Evolutionary conservation across 257 asterid species (phyloP), one percentile per base, ranked within the genome.

Genomic region (Craterostigma plantagineum): DNA sequence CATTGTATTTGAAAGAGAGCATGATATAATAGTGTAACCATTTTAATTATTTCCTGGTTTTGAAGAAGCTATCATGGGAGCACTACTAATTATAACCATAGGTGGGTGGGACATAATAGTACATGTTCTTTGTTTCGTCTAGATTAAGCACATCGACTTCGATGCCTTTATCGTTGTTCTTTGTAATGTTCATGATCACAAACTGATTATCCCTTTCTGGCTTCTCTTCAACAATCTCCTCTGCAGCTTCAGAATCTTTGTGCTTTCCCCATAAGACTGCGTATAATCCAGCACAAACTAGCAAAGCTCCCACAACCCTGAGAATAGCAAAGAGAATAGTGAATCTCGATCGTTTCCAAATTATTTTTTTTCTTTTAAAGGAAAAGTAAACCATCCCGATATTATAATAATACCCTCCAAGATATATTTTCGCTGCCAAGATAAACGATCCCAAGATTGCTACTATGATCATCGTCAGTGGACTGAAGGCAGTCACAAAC

Each of bases 401-500:
- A n/a, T n/a, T n/a, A n/a, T n/a, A n/a, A 34, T 44, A 39, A 60
- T 69, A 85, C 96, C 91, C 94, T 77, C 96, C 94, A 33, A 73
- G 33, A 16, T 70, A 85, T 10, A 81, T 72, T 37, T 85, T 77
- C 45, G 77, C 96, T 1, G 83, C 77, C 44, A 85, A 56, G 36
- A 85, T 81, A 60, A 81, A 77, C 11, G 83, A 85, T 6, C 96
- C 94, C 94, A 81, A 70, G 46, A 81, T 63, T 2, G 96, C 91
- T 6, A 85, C 92, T 27, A 85, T 69, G 58, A 85, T 77, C 91
- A 81, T 85, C 94, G 81, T 85, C 59, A 85, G 55, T 4, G 94
- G 92, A 45, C 92, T 85, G 55, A 85, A 85, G 38, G 96, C 85
- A 4, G 96, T 85, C 0, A 67, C 96, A 33, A 85, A 81, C 1